Evolutionary conservation across 306 rosid species (phyloP).

Genomic region (Malus orientalis): DNA sequence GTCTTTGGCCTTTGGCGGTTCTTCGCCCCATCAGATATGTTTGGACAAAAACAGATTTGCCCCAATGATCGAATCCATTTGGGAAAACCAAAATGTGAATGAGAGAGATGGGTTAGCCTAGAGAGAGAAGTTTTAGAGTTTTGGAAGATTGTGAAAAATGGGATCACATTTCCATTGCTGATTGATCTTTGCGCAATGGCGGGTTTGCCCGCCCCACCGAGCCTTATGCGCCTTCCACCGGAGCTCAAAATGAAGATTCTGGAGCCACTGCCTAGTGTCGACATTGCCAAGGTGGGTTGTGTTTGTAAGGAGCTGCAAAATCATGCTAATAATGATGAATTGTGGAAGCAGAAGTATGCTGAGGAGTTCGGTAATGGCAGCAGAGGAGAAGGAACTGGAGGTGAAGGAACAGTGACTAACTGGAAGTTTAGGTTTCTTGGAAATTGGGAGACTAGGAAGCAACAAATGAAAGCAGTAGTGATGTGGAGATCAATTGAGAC

Average conservation of each 20-base stretch:
- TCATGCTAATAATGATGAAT: conserved; percentile 1
- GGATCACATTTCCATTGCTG: conserved; percentile 60
- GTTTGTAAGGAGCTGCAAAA: conserved; percentile 43
- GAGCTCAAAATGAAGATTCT: conserved; percentile 63
- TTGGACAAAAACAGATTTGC: not conserved
- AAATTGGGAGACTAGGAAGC: conserved; percentile 25
- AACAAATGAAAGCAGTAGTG: not conserved
- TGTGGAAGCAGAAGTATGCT: not conserved
- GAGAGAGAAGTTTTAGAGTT: conserved; percentile 43
- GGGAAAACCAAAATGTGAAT: not conserved
- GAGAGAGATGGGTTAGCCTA: not conserved
- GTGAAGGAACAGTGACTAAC: not conserved
- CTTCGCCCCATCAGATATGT: not conserved
- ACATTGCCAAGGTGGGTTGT: conserved; percentile 49
- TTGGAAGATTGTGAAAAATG: conserved; percentile 73
- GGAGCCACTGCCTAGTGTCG: conserved; percentile 47
- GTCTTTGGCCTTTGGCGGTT: not conserved
- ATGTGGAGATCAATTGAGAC: not conserved
- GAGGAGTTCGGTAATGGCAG: conserved; percentile 31
- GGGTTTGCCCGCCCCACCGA: conserved; percentile 48
- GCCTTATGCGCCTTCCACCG: conserved; percentile 55
- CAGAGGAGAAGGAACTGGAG: not conserved
- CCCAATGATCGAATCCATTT: not conserved
- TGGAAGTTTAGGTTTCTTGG: conserved; percentile 37
- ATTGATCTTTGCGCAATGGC: conserved; percentile 50